Evolutionary conservation across 208 protist species (phyloP), one percentile per base, ranked within the genome.

Genomic region (Crithidia fasciculata): DNA sequence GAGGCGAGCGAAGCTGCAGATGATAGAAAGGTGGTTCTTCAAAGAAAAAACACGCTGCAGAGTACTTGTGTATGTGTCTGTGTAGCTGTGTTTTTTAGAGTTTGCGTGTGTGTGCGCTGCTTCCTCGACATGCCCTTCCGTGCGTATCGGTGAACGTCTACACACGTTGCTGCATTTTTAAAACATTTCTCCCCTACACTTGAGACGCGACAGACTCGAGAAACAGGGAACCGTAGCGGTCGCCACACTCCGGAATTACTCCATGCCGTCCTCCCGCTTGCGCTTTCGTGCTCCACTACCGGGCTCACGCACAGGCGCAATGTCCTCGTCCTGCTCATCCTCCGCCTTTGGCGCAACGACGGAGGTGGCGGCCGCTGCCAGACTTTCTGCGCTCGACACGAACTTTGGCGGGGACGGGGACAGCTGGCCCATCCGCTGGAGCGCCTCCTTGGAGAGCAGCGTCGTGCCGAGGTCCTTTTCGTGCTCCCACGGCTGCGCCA

Each of bases 401-500:
- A 65, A 83, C 12, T 63, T 60, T 6, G 83, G 70, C 10, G 64
- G 19, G n/a, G 76, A 79, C 4, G 87, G 78, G 2, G 47, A 60
- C 55, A 89, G 67, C 9, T 72, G 76, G 18, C 84, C 84, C 71
- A 87, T 84, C 7, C 63, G 70, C 36, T 73, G 67, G n/a, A 92
- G 78, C 28, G 76, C 74, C 28, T 72, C 58, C 43, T 79, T 79
- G 12, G 87, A 93, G 58, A 91, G 88, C 36, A 97, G 80, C 16
- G 93, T 95, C 4, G 87, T 97, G 15, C 93, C 93, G 19, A 97
- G 86, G 63, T 97, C 93, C 54, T 86, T 85, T 63, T 92, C 79
- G 65, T 95, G 81, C 63, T 94, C 93, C 90, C 93, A 97, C 19
- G 93, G 93, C 81, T 99, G 98, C 41, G 95, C 97, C 97, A 99